phyloP scores from a whole-genome alignment of 2,329 filamentous ascomycete genomes.

The Dothiorella sarmentorum region DNA sequence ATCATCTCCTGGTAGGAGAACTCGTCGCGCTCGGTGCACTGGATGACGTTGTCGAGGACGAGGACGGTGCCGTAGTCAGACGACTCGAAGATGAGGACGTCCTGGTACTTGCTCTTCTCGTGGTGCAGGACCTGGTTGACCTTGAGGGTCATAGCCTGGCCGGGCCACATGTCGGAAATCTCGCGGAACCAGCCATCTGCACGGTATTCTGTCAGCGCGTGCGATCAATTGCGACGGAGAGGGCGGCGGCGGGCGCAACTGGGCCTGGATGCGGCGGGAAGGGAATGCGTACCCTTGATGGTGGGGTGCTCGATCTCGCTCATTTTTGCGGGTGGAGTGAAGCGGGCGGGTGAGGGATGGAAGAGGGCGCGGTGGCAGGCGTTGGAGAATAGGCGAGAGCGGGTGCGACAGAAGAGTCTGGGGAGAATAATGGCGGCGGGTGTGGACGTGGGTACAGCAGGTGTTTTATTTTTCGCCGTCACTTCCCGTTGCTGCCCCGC shows the following conservation, averaged over 20 bases:
- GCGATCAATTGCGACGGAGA: background rate
- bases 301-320: conserved; percentile 70
- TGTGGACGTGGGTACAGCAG: background rate
- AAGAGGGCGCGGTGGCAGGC: background rate
- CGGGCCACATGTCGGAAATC: conserved; percentile 98
- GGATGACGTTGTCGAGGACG: conserved; percentile 97
- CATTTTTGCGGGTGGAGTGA: conserved; percentile 50
- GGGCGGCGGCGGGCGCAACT: background rate
- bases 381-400: background rate
- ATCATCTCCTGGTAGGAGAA: conserved; percentile 99
- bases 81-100: conserved; percentile 97
- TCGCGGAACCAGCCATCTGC: conserved; percentile 99
- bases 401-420: background rate
- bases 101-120: conserved; percentile 99
- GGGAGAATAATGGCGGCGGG: conserved; percentile 2
- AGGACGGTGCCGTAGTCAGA: conserved; percentile 95
- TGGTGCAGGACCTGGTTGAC: conserved; percentile 98
- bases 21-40: conserved; percentile 97
- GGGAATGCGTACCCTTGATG: conserved; percentile 61
- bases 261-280: background rate
- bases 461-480: conserved; percentile 15
- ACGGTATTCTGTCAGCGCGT: background rate
- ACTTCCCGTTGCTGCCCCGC: background rate
- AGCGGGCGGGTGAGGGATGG: background rate
- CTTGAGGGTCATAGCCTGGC: conserved; percentile 86